Conservation (phyloP, 148 eudicot species). For the Cornus controversa region DNA sequence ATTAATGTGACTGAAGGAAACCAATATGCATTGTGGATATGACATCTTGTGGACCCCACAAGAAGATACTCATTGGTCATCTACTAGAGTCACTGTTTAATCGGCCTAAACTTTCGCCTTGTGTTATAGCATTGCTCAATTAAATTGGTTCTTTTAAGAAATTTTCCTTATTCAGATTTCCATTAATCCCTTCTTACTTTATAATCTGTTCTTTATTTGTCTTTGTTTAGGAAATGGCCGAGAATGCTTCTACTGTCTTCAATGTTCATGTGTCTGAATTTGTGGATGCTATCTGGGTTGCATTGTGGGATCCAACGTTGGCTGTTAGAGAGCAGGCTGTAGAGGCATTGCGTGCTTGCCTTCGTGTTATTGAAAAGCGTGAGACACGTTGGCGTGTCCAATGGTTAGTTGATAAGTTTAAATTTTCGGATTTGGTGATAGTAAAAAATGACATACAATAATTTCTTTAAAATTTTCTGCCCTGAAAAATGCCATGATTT, state of each 20-base stretch:
- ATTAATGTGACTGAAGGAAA: too few relatives aligned
- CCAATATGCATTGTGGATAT: too few relatives aligned
- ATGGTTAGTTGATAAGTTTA: constrained; percentile 50
- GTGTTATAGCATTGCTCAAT: too few relatives aligned
- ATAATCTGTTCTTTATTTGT: not conserved
- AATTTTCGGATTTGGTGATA: constrained; percentile 1
- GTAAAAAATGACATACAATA: not conserved
- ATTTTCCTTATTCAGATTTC: not conserved
- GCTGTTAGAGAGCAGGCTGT: constrained; percentile 92
- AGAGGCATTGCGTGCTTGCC: constrained; percentile 98
- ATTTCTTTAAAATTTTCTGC: not conserved
- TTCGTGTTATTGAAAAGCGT: constrained; percentile 93
- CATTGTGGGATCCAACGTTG: constrained; percentile 79
- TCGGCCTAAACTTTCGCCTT: too few relatives aligned
- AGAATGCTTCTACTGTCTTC: constrained; percentile 93
- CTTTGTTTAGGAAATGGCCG: constrained; percentile 92
- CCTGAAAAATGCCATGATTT: not conserved
- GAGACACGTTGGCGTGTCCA: constrained; percentile 99
- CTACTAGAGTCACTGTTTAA: too few relatives aligned
- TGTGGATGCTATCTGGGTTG: constrained; percentile 96
- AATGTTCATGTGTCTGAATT: constrained; percentile 90
- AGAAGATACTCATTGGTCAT: too few relatives aligned
- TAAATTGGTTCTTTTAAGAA: not conserved
- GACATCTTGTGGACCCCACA: too few relatives aligned
- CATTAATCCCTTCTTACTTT: not conserved